Base-by-base conservation (phyloP, 2,329 filamentous ascomycete species). In the Lachnum nothofagi region DNA sequence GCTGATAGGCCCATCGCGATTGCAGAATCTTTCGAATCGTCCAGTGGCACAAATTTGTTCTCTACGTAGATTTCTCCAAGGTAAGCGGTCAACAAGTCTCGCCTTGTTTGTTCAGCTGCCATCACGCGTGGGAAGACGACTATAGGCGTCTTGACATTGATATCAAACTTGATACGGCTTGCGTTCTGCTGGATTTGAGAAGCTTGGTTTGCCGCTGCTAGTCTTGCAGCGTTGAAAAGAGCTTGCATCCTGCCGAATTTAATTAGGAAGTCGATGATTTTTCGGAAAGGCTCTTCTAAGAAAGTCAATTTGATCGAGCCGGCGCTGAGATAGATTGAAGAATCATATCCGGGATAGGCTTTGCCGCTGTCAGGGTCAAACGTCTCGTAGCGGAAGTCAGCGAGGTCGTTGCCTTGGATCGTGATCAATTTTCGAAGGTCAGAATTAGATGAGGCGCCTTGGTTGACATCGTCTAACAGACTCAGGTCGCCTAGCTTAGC, bases 191-290 rank as follows among this genome's bases (percentile, higher is more conserved):
- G 93, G 5, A 98, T 80, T 63, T 96, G 91, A 50, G 81, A 95
- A 8, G 93, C 94, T 67, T 96, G 91, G 53, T 88, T 91, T 33
- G 93, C 88, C 2, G 94, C 93, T 33, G 91, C 94, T 68, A 95
- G 89, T 27, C 94, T 82, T 10, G 94, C 93, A 35, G 93, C 91
- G 64, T 99, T 98, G 74, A 95, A 98, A 45, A 98, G 86, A 19
- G 93, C 91, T 68, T 98, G 93, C 93, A 99, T 99, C 70, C 95
- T 95, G 52, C 94, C 93, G 66, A 99, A 99, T 63, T 98, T 98
- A 66, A 99, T 90, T 37, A 95, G 75, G 68, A 98, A 99, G 58
- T 94, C 88, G 68, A 98, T 88, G 56, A 99, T 97, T 70, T 97
- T 97, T 44, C 93, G 83, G 74, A 97, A 96, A 0, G 93, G 93